A percentile compares a stretch with the other conserved stretches of the same genome.
phyloP scores from a whole-genome alignment of 108 stramenopile genomes.

The Nitzschia palea region DNA sequence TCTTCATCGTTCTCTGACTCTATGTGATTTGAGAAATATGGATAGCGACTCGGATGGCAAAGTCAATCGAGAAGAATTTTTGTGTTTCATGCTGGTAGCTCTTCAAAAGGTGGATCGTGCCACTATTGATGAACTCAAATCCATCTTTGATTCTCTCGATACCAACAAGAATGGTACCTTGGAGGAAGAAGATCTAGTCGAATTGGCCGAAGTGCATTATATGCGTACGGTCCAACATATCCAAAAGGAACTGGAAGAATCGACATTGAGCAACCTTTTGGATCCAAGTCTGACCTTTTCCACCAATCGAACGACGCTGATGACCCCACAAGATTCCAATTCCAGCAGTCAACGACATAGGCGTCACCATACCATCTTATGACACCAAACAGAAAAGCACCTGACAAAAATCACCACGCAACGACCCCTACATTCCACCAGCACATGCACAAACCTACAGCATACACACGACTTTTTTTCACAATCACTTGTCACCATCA shows the following conservation, averaged over 20 bases:
- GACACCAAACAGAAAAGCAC: too few species aligned
- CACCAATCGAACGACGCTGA: too few species aligned
- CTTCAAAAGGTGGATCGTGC: constrained; percentile 54
- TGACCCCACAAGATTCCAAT: too few species aligned
- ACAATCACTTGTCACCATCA: too few species aligned
- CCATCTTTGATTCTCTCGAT: constrained; percentile 23
- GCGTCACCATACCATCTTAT: too few species aligned
- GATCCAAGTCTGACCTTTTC: too few species aligned
- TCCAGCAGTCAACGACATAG: too few species aligned
- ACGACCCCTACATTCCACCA: too few species aligned
- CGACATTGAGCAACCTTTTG: too few species aligned
- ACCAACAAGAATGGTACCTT: constrained; percentile 12
- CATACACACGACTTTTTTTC: too few species aligned
- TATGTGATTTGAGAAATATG: constrained; percentile 48
- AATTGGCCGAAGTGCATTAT: constrained; percentile 12
- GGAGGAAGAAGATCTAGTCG: background rate
- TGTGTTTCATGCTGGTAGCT: constrained; percentile 53
- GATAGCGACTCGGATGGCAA: constrained; percentile 46
- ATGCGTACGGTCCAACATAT: background rate
- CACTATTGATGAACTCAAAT: constrained; percentile 14
- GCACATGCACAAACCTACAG: too few species aligned
- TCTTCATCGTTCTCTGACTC: constrained; percentile 38
- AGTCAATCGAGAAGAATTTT: constrained; percentile 48
- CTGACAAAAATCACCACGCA: too few species aligned
- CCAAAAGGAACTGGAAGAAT: background rate